A percentile compares a stretch with the other conserved stretches of the same genome.
Evolutionary conservation across 805 yeast species (phyloP).

Genomic region (Cyberlindnera sargentensis): DNA sequence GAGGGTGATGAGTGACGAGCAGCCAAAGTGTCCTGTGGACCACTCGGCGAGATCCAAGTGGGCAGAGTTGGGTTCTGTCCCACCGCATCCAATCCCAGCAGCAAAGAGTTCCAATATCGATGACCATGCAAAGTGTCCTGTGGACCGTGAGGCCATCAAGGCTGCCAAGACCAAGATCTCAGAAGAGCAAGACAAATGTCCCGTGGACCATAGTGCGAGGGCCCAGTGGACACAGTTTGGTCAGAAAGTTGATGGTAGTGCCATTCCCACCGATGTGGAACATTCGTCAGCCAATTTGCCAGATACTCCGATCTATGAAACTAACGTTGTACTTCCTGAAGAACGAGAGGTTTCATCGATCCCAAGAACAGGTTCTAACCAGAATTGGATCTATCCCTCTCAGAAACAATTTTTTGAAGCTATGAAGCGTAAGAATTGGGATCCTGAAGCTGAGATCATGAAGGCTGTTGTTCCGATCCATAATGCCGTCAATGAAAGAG

Average conservation of each 20-base stretch:
- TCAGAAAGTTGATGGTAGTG: conserved; percentile 19
- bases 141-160: conserved; percentile 45
- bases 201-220: conserved; percentile 61
- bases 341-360: conserved; percentile 76
- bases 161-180: not conserved
- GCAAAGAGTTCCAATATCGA: not conserved
- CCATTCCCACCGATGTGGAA: conserved; percentile 16
- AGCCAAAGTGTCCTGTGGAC: conserved; percentile 58
- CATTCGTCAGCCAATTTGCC: conserved; percentile 40
- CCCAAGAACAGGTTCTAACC: conserved; percentile 62
- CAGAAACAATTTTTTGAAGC: conserved; percentile 93
- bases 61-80: conserved; percentile 32
- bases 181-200: conserved; percentile 40
- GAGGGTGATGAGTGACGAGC: not conserved
- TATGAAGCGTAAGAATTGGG: conserved; percentile 86
- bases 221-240: conserved; percentile 46
- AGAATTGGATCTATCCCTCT: conserved; percentile 92
- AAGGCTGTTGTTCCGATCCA: conserved; percentile 87
- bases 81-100: conserved; percentile 1
- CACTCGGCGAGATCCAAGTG: conserved; percentile 53
- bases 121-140: conserved; percentile 50
- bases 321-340: conserved; percentile 46
- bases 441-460: conserved; percentile 80
- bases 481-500: conserved; percentile 86
- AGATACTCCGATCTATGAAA: conserved; percentile 26